Evolutionary conservation across 345 rosid species (phyloP).

Genomic region (Triadica sebifera): DNA sequence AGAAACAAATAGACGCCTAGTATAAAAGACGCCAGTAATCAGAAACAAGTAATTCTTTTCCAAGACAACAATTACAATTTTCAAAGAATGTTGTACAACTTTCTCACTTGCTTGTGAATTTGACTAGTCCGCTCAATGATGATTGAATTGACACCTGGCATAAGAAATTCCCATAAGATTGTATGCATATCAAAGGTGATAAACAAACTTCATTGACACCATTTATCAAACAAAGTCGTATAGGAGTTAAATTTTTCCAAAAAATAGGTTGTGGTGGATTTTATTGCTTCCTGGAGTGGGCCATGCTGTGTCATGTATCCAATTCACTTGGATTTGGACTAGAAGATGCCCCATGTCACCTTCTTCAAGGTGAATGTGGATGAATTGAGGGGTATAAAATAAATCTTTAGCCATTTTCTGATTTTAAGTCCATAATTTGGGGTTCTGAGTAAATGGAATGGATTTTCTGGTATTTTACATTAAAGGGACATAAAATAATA

Average conservation of each 20-base stretch:
- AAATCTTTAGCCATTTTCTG: not conserved
- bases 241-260: conserved; percentile 1
- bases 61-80: conserved; percentile 68
- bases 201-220: no score
- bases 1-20: conserved; percentile 46
- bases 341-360: conserved; percentile 26
- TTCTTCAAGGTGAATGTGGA: conserved; percentile 40
- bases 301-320: conserved; percentile 30
- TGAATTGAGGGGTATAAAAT: conserved; percentile 26
- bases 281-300: conserved; percentile 37
- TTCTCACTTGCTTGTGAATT: conserved; percentile 72
- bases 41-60: conserved; percentile 75
- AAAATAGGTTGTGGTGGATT: conserved; percentile 32
- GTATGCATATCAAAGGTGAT: no score
- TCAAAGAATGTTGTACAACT: conserved; percentile 84
- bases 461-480: not conserved
- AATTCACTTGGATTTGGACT: conserved; percentile 22
- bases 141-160: conserved; percentile 76
- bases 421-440: not conserved
- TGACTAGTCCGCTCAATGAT: conserved; percentile 71
- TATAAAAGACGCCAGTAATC: conserved; percentile 95
- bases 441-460: not conserved
- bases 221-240: no score
- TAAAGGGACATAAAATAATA: not conserved
- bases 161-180: conserved; percentile 83